Base-by-base conservation (phyloP, 1,139 yeast species). In the Nakaseomyces sp. region DNA sequence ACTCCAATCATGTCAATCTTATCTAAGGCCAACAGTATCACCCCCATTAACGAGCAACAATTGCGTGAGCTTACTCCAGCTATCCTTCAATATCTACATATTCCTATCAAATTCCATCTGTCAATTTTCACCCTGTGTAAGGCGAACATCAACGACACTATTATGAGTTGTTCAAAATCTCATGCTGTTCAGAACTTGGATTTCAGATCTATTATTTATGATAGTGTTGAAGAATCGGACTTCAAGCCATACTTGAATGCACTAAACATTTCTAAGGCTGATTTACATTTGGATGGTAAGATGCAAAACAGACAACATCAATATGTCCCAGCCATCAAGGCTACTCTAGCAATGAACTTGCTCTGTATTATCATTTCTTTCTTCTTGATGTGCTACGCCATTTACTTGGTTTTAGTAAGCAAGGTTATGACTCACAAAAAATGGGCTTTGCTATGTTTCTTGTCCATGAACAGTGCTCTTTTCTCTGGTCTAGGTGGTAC, bases 91-190 rank as follows among this genome's bases (percentile, higher is more conserved):
- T 53, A 52, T 40, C 52, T 60, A 45, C 37, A 50, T 16, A 51
- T 61, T 24, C 58, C 62, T 43, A 47, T 56, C 13, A 49, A 45
- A n/a, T 58, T 52, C 48, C 56, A 59, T 43, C 44, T 62, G 31
- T 55, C 62, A 29, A 56, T 61, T 32, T 58, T 58, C 50, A 52
- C 63, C 1, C 46, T 61, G 30, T 61, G 65, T 46, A 52, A 57
- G 32, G 48, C 53, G 18, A 42, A 51, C 40, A 36, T 44, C 22
- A 37, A 52, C 17, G 57, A 55, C 40, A 44, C 51, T 5, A 47
- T 58, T n/a, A 43, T 45, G 13, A 29, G 47, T 1, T 62, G 65
- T 45, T 50, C 54, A 15, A 49, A 47, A 20, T 45, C 57, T 2
- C 63, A 57, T 41, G 59, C 64, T 15, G 65, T 62, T 24, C 66